These are phyloP conservation scores for Myxozyma neglecta DNA, from an alignment of 805 yeast genomes.

Conservation along the genomic window DNA sequence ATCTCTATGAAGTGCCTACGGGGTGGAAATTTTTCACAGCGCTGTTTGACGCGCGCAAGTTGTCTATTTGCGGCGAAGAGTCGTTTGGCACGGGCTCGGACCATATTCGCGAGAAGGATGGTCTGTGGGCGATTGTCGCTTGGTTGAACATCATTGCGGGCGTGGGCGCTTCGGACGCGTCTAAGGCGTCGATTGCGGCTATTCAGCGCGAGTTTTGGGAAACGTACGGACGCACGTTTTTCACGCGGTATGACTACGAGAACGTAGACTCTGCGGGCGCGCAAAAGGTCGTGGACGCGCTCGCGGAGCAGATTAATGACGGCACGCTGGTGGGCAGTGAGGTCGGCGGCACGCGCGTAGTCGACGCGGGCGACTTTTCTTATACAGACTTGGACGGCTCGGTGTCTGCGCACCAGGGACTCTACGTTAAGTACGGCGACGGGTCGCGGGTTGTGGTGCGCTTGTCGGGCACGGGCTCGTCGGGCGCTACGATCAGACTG, in stretches of 20 bases:
- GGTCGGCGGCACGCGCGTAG: slow-evolving; percentile 56
- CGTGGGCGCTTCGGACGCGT: slow-evolving; percentile 59
- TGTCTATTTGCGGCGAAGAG: slow-evolving; percentile 97
- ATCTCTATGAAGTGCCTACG: slow-evolving; percentile 92
- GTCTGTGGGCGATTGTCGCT: slow-evolving; percentile 95
- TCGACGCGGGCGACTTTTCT: slow-evolving; percentile 81
- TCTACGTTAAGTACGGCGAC: slow-evolving; percentile 73
- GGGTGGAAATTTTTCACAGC: slow-evolving; percentile 98
- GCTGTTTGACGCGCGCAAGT: slow-evolving; percentile 85
- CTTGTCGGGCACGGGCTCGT: slow-evolving; percentile 94
- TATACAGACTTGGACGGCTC: slow-evolving; percentile 95
- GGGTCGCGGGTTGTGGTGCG: slow-evolving; percentile 88
- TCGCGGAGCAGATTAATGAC: slow-evolving; percentile 46
- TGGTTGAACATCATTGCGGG: slow-evolving; percentile 95
- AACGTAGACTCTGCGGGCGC: slow-evolving; percentile 78
- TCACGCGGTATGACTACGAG: slow-evolving; percentile 94
- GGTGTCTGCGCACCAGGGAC: slow-evolving; percentile 83
- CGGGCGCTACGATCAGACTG: slow-evolving; percentile 94
- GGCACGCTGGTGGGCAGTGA: slow-evolving; percentile 53
- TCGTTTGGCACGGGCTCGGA: slow-evolving; percentile 97
- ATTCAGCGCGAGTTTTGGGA: slow-evolving; percentile 87
- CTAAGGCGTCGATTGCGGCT: slow-evolving; percentile 67
- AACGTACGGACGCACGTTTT: slow-evolving; percentile 93
- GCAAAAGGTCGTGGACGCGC: slow-evolving; percentile 56
- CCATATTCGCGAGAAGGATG: slow-evolving; percentile 97